phyloP scores from a whole-genome alignment of 179 eudicot genomes.

The Nepenthes alata region DNA sequence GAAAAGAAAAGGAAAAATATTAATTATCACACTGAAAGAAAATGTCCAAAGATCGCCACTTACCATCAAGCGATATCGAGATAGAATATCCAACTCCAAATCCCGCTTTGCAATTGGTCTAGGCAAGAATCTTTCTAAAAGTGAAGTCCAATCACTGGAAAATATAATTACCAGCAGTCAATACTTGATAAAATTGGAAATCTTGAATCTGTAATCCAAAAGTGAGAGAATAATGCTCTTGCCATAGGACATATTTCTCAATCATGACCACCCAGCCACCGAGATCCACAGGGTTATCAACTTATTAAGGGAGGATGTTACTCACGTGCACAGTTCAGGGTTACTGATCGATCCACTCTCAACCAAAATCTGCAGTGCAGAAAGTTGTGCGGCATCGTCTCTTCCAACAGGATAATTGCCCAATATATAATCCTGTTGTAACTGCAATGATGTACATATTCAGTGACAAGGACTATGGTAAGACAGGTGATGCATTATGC shows the following conservation, averaged over 20 bases:
- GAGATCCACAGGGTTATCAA: neutral
- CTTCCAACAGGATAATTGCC: constrained; percentile 98
- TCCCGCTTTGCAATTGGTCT: constrained; percentile 89
- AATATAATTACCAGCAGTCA: constrained; percentile 9
- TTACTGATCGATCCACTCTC: constrained; percentile 68
- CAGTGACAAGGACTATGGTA: neutral
- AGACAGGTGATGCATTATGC: neutral
- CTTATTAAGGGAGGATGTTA: constrained; percentile 2
- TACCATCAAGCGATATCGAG: constrained; percentile 81
- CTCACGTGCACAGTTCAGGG: constrained; percentile 90
- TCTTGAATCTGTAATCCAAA: neutral
- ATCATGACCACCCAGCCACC: neutral
- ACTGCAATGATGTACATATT: constrained; percentile 24
- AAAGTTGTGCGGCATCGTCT: constrained; percentile 90
- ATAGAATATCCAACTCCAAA: constrained; percentile 82
- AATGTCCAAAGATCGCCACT: neutral
- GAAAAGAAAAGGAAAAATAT: neutral
- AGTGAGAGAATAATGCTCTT: neutral
- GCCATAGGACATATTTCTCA: neutral
- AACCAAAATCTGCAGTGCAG: constrained; percentile 86
- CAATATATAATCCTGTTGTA: constrained; percentile 95
- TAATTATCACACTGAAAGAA: too few relatives aligned
- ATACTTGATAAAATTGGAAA: constrained; percentile 2
- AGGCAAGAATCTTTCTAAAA: constrained; percentile 82
- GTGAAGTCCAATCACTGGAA: constrained; percentile 88